Percentiles rank a stretch among this genome's conserved stretches.
phyloP scores from a whole-genome alignment of 1,284 basidiomycete species.

The Irpex sp. region DNA sequence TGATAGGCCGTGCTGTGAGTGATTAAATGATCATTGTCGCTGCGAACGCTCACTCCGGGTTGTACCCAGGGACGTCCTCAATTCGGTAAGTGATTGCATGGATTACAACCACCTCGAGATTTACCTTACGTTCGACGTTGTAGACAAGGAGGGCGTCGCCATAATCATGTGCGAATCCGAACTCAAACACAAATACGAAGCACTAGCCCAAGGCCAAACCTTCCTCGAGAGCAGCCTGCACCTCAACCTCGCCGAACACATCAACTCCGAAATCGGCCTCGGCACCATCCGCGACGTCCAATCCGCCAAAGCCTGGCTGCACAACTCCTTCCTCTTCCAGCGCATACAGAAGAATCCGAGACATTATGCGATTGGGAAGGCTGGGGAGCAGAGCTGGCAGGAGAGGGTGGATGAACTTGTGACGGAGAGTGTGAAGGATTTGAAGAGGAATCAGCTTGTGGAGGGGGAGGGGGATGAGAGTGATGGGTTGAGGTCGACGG shows the following conservation, averaged over 20 bases:
- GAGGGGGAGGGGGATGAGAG: constrained; percentile 30
- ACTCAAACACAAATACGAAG: constrained; percentile 68
- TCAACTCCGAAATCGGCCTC: constrained; percentile 89
- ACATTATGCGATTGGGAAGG: constrained; percentile 65
- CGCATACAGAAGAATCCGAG: constrained; percentile 78
- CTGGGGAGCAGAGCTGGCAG: constrained; percentile 58
- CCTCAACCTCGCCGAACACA: constrained; percentile 77
- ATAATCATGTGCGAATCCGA: constrained; percentile 75
- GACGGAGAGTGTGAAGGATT: constrained; percentile 51
- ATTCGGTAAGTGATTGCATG: constrained; percentile 52
- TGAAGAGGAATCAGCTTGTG: constrained; percentile 59
- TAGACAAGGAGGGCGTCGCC: constrained; percentile 73
- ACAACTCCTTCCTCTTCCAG: constrained; percentile 76
- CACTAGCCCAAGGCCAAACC: constrained; percentile 61
- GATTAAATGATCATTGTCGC: background rate
- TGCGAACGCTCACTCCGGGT: background rate
- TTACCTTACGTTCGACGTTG: constrained; percentile 13
- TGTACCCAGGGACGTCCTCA: constrained; percentile 77
- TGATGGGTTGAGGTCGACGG: constrained; percentile 48
- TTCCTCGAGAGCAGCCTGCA: constrained; percentile 84
- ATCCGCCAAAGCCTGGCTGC: constrained; percentile 76
- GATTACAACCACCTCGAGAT: background rate
- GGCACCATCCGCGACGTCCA: constrained; percentile 67
- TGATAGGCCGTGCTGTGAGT: constrained; percentile 77
- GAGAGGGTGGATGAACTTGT: constrained; percentile 69